phyloP scores from a whole-genome alignment of 2,329 filamentous ascomycete genomes.

The Endoconidiophora laricicola region DNA sequence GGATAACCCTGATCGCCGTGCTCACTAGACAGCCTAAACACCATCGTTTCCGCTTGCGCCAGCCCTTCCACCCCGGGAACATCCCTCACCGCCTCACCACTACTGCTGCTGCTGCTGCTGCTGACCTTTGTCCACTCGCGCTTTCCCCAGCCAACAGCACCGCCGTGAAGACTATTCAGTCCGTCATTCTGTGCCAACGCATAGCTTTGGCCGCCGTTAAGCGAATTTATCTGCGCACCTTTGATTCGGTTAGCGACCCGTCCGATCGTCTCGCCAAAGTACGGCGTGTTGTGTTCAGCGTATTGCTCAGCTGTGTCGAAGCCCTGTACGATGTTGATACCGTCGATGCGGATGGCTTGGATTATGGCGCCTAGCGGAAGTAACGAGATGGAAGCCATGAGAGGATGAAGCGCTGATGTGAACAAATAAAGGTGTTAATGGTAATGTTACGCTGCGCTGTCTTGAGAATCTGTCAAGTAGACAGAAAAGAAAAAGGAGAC shows the following conservation, averaged over 20 bases:
- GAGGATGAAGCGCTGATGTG: background rate
- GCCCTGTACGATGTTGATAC: conserved; percentile 72
- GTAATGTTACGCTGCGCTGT: background rate
- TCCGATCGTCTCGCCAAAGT: conserved; percentile 89
- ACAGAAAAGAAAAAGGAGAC: background rate
- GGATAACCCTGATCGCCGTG: conserved; percentile 86
- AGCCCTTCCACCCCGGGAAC: conserved; percentile 38
- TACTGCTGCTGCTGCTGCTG: conserved; percentile 15
- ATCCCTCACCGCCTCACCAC: conserved; percentile 26
- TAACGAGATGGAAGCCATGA: conserved; percentile 39
- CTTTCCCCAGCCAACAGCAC: conserved; percentile 65
- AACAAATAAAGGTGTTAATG: background rate
- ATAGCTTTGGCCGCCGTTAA: conserved; percentile 54
- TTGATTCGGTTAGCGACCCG: conserved; percentile 68
- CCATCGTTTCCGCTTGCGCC: conserved; percentile 49
- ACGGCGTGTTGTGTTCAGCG: conserved; percentile 54
- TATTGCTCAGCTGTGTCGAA: conserved; percentile 67
- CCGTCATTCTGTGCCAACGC: conserved; percentile 59
- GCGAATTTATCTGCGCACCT: conserved; percentile 47
- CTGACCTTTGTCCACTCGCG: conserved; percentile 48
- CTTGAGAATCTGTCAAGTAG: background rate
- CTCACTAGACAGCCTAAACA: conserved; percentile 34
- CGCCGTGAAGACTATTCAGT: conserved; percentile 60
- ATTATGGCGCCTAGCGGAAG: conserved; percentile 64
- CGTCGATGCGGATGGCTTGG: conserved; percentile 62